These are phyloP conservation scores for Melanopsichium pennsylvanicum DNA, from an alignment of 1,284 basidiomycete genomes.

Conservation along the genomic window DNA sequence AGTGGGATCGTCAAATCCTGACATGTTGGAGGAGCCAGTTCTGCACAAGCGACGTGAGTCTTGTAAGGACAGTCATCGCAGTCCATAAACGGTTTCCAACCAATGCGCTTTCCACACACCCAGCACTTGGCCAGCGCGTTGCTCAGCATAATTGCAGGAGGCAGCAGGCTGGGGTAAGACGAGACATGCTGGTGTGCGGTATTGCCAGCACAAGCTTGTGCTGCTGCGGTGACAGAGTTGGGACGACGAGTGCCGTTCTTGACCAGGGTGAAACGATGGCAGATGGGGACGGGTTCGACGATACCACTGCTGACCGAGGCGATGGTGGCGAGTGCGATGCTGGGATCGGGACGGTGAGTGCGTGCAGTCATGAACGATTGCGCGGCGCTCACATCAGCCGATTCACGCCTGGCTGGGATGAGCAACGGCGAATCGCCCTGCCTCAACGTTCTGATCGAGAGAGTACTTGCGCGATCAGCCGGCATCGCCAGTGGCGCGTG, in stretches of 20 bases:
- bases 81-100: conserved; percentile 61
- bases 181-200: conserved; percentile 15
- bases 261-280: conserved; percentile 60
- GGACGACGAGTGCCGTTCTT: conserved; percentile 59
- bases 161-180: conserved; percentile 44
- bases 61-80: conserved; percentile 63
- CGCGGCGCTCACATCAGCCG: conserved; percentile 25
- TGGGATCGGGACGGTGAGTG: conserved; percentile 43
- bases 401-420: conserved; percentile 36
- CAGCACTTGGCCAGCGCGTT: conserved; percentile 61
- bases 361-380: conserved; percentile 55
- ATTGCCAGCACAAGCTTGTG: conserved; percentile 18
- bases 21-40: conserved; percentile 56
- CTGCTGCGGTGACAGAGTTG: conserved; percentile 30
- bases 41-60: conserved; percentile 58
- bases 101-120: conserved; percentile 57
- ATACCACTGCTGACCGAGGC: conserved; percentile 40
- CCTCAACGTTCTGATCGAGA: conserved; percentile 40
- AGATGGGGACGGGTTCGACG: conserved; percentile 36
- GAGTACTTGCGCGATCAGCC: conserved; percentile 35
- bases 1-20: conserved; percentile 51
- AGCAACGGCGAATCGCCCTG: conserved; percentile 37
- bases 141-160: conserved; percentile 58
- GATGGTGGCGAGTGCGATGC: conserved; percentile 54
- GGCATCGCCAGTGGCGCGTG: conserved; percentile 44